Evolutionary conservation across 306 rosid genomes (phyloP).

Genomic region (Prunus fruticosa): DNA sequence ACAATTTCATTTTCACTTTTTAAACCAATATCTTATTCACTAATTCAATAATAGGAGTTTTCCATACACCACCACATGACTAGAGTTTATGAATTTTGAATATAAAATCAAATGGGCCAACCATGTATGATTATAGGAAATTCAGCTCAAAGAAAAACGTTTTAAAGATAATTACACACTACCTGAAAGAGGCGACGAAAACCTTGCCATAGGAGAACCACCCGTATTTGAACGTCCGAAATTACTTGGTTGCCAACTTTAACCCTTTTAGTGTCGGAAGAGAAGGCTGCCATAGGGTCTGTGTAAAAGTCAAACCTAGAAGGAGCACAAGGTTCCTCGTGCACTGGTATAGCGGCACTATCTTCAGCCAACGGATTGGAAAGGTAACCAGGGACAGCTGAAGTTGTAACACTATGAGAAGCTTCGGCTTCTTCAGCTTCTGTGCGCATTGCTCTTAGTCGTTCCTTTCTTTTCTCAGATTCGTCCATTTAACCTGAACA

Average conservation of each 20-base stretch:
- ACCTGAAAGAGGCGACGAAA: constrained; percentile 51
- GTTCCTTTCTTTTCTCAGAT: constrained; percentile 74
- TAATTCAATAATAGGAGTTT: neutral
- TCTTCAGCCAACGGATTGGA: constrained; percentile 70
- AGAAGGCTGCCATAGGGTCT: constrained; percentile 86
- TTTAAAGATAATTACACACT: neutral
- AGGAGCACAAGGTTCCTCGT: constrained; percentile 34
- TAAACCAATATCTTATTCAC: neutral
- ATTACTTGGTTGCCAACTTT: constrained; percentile 21
- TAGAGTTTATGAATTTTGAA: neutral
- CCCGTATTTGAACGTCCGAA: constrained; percentile 34
- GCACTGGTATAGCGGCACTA: constrained; percentile 24
- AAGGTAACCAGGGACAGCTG: constrained; percentile 44
- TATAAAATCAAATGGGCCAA: neutral
- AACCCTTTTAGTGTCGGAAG: constrained; percentile 44
- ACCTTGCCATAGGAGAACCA: constrained; percentile 28
- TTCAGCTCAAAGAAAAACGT: neutral
- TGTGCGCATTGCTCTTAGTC: constrained; percentile 69
- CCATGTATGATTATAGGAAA: neutral
- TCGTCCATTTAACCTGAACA: constrained; percentile 65
- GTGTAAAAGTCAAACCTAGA: constrained; percentile 86
- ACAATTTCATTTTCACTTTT: neutral
- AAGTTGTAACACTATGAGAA: constrained; percentile 21
- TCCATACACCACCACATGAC: neutral
- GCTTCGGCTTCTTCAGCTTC: constrained; percentile 58